Base-by-base conservation (phyloP, 1,284 basidiomycete species). In the Xerocomus nothofagi region DNA sequence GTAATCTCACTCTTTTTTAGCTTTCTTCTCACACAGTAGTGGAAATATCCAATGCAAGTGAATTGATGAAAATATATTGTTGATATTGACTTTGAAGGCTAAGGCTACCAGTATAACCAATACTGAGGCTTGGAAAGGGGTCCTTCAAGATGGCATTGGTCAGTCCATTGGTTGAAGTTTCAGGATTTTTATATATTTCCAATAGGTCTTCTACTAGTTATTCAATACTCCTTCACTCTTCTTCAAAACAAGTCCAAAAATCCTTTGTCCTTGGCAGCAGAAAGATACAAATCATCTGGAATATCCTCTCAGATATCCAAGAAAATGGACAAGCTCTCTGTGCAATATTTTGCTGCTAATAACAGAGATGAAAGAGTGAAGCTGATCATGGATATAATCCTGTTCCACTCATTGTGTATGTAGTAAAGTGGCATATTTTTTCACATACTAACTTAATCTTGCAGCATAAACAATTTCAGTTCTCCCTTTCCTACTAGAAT, bases 401-500 rank as follows among this genome's bases (percentile, higher is more conserved):
- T 10, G n/a, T 9, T 10, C n/a, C n/a, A 32, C n/a, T 9, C 31
- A 4, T 17, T 32, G 8, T 17, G n/a, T n/a, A 32, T 8, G 31
- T 32, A 3, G 8, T 17, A 4, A 32, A n/a, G n/a, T 32, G n/a
- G 17, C n/a, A 32, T 32, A n/a, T 3, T 9, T 32, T 32, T 39
- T 82, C 23, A 24, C 23, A 24, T 24, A 24, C 23, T 24, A 24
- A 24, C 23, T n/a, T n/a, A n/a, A n/a, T n/a, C n/a, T n/a, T n/a
- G n/a, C n/a, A n/a, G n/a, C n/a, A n/a, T n/a, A n/a, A n/a, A n/a
- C n/a, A n/a, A n/a, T n/a, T n/a, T n/a, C n/a, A n/a, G n/a, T n/a
- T n/a, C n/a, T n/a, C n/a, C n/a, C n/a, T n/a, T n/a, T n/a, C n/a
- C n/a, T n/a, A n/a, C n/a, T n/a, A n/a, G n/a, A n/a, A n/a, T n/a